phyloP scores from a whole-genome alignment of 768 basidiomycete genomes.

The Termitomyces sp. region DNA sequence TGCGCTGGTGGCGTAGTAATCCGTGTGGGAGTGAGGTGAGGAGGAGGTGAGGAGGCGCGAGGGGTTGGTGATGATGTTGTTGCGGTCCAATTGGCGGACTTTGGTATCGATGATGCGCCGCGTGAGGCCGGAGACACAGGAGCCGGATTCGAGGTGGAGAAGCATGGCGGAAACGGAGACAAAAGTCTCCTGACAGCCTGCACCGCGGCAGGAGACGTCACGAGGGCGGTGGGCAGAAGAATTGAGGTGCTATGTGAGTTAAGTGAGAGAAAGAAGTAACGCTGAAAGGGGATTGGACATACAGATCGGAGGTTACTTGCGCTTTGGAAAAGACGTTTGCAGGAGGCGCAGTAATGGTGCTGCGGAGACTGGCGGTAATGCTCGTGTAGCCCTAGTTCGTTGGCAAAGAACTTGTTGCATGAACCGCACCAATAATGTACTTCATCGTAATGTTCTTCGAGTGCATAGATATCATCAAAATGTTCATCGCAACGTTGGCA shows the following conservation, averaged over 20 bases:
- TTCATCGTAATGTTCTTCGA: conserved; percentile 34
- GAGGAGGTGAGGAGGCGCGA: conserved; percentile 38
- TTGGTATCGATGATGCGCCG: conserved; percentile 34
- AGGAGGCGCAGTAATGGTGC: conserved; percentile 40
- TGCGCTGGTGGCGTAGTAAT: conserved; percentile 24
- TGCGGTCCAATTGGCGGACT: conserved; percentile 37
- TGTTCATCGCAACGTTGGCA: conserved; percentile 46
- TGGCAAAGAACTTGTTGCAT: conserved; percentile 38
- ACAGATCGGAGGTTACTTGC: conserved; percentile 28
- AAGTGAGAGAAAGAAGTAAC: background rate
- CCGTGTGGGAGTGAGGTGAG: background rate
- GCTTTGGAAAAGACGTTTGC: conserved; percentile 36
- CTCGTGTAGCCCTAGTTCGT: conserved; percentile 32
- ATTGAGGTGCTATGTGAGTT: conserved; percentile 35
- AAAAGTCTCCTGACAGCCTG: conserved; percentile 41
- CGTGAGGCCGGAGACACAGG: conserved; percentile 44
- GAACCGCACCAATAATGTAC: conserved; percentile 35
- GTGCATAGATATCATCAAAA: conserved; percentile 25
- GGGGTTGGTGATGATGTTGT: conserved; percentile 50
- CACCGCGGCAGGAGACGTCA: conserved; percentile 28
- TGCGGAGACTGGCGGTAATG: conserved; percentile 39
- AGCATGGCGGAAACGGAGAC: conserved; percentile 48
- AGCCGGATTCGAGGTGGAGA: conserved; percentile 58
- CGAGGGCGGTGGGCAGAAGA: conserved; percentile 44
- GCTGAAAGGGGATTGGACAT: background rate